A percentile compares a stretch with the other conserved stretches of the same genome.
These are phyloP conservation scores for Penicillium sp. DNA, from an alignment of 2,329 filamentous ascomycete species.

Conservation along the genomic window DNA sequence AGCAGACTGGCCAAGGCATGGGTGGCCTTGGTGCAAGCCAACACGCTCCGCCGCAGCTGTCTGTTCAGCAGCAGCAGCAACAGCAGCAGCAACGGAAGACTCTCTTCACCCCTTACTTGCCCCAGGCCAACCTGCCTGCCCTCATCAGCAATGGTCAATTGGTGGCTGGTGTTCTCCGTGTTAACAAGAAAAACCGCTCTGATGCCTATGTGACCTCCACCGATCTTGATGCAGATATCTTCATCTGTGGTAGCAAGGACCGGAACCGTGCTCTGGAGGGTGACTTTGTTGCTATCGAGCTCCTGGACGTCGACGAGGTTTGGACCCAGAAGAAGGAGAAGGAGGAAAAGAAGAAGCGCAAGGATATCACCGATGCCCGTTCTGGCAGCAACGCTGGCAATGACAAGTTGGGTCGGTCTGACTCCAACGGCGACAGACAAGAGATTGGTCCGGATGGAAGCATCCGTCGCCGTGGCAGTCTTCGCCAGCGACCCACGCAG, in stretches of 20 bases:
- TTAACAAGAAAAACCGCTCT: conserved; percentile 99
- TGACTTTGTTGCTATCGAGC: conserved; percentile 90
- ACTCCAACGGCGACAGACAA: conserved; percentile 65
- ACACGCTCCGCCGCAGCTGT: conserved; percentile 65
- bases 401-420: conserved; percentile 58
- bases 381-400: conserved; percentile 72
- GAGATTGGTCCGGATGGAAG: conserved; percentile 71
- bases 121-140: conserved; percentile 88
- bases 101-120: conserved; percentile 94
- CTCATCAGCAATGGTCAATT: conserved; percentile 89
- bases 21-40: conserved; percentile 69
- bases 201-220: conserved; percentile 96
- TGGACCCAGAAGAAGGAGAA: conserved; percentile 99
- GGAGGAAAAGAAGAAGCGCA: conserved; percentile 99
- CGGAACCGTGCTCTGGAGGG: conserved; percentile 95
- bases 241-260: conserved; percentile 99
- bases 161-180: conserved; percentile 91
- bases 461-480: conserved; percentile 87
- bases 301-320: conserved; percentile 96
- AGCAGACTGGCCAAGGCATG: conserved; percentile 65
- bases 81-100: conserved; percentile 95
- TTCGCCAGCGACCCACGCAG: conserved; percentile 93
- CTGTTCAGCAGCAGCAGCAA: conserved; percentile 63
- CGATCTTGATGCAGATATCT: conserved; percentile 96
- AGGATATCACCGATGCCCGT: conserved; percentile 93